Evolutionary conservation across 345 rosid species (phyloP).

Genomic region (Laguncularia racemosa): DNA sequence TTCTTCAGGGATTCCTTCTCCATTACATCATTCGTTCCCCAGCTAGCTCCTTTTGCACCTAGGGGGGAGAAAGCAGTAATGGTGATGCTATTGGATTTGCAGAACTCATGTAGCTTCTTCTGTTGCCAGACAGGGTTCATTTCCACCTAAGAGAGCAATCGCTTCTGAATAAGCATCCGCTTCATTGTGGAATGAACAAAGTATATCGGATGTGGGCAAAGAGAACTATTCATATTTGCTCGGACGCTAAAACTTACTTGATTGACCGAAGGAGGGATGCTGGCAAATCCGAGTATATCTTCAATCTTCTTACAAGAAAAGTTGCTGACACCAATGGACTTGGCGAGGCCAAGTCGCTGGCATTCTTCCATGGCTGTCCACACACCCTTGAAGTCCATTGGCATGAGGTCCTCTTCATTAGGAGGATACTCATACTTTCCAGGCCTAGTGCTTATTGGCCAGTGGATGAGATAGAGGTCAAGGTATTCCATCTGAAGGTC

Average conservation of each 20-base stretch:
- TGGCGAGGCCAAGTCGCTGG: conserved; percentile 9
- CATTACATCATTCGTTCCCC: conserved; percentile 17
- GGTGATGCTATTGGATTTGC: conserved; percentile 1
- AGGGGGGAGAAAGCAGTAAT: conserved; percentile 15
- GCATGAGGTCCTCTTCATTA: conserved; percentile 7
- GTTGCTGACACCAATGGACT: conserved; percentile 12
- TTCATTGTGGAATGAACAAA: not conserved
- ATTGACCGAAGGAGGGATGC: conserved; percentile 9
- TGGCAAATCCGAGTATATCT: not conserved
- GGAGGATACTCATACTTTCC: not conserved
- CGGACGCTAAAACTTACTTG: conserved; percentile 7
- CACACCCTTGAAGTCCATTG: conserved; percentile 9
- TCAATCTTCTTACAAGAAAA: conserved; percentile 10
- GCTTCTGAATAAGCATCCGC: not conserved
- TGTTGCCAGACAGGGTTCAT: conserved; percentile 15
- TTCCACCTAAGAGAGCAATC: conserved; percentile 12
- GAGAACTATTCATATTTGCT: not conserved
- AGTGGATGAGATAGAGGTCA: conserved; percentile 12
- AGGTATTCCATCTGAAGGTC: conserved; percentile 9
- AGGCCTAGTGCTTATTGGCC: conserved; percentile 6
- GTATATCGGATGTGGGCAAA: not conserved
- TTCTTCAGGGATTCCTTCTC: conserved; percentile 9
- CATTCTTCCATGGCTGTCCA: conserved; percentile 19
- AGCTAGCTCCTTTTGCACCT: conserved; percentile 12
- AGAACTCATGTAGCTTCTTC: conserved; percentile 8